A percentile compares a stretch with the other conserved stretches of the same genome.
These are phyloP conservation scores for Leptographium lundbergii DNA, from an alignment of 2,329 filamentous ascomycete species.

Conservation along the genomic window DNA sequence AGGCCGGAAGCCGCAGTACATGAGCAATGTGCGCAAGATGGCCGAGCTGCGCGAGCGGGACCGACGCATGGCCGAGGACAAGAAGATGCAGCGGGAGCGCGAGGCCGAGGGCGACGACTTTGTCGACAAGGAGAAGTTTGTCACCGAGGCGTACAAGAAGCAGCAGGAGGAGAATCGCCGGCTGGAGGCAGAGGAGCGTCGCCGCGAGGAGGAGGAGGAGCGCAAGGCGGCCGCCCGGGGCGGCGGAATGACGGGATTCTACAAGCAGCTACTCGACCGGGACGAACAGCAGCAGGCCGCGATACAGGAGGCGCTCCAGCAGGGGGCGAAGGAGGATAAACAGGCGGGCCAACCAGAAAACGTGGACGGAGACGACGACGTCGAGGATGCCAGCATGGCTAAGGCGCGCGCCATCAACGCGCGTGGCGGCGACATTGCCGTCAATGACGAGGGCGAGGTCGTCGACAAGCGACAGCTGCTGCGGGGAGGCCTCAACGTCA, in stretches of 20 bases:
- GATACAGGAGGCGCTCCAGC: slow-evolving; percentile 55
- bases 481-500: slow-evolving; percentile 61
- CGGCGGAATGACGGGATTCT: slow-evolving; percentile 62
- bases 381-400: slow-evolving; percentile 46
- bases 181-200: slow-evolving; percentile 59
- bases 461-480: slow-evolving; percentile 76
- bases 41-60: slow-evolving; percentile 69
- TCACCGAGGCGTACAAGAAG: slow-evolving; percentile 69
- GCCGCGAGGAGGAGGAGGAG: slow-evolving; percentile 49
- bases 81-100: slow-evolving; percentile 63
- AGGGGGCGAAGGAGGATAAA: slow-evolving; percentile 15
- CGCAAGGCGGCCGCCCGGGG: slow-evolving; percentile 43
- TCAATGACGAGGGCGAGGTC: slow-evolving; percentile 75
- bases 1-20: slow-evolving; percentile 62
- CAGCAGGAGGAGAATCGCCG: slow-evolving; percentile 65
- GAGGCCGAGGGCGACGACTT: slow-evolving; percentile 73
- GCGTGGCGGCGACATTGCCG: slow-evolving; percentile 45
- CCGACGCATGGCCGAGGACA: slow-evolving; percentile 65
- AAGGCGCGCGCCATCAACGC: slow-evolving; percentile 55
- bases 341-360: background rate
- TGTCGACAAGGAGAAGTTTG: slow-evolving; percentile 74
- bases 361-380: slow-evolving; percentile 28
- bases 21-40: slow-evolving; percentile 59
- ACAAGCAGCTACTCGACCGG: slow-evolving; percentile 59
- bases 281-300: slow-evolving; percentile 59